Evolutionary conservation across 108 stramenopile genomes (phyloP), one percentile per base, ranked within the genome.

Genomic region (Cylindrotheca closterium): DNA sequence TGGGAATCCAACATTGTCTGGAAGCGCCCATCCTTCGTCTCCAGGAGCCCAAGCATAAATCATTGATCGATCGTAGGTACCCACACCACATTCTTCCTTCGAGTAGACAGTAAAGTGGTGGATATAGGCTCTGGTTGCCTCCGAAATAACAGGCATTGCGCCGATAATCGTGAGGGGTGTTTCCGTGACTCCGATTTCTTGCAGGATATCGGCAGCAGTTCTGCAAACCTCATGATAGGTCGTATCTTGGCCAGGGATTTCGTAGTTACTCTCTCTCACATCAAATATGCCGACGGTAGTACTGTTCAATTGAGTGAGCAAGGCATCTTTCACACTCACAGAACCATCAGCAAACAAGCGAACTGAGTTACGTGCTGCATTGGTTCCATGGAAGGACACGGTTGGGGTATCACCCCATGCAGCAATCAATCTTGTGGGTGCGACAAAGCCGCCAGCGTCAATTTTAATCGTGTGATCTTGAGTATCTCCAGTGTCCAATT

Each of bases 351-450:
- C 51, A 51, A 74, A 80, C 28, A 77, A 56, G 30, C 78, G 78
- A 23, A 82, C 52, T 5, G 75, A 22, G 8, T 48, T 31, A 26
- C 67, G 37, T 0, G 65, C 75, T 24, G 47, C 45, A 37, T 64
- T 57, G 8, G 47, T 53, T 0, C 80, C 80, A 67, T 85, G 84
- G 58, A 74, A 85, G 17, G 60, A 57, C 4, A 74, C 34, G 0
- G 3, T 54, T 0, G 59, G 24, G 2, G 49, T 51, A 19, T 85
- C 80, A 4, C 84, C 83, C 84, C 84, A 85, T 10, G 84, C 84
- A 3, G 78, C 78, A 63, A 85, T 81, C 30, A 85, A 32, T 10
- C 75, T 70, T 26, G 51, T 31, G 1, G 74, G 65, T 4, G 56
- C 22, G 66, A 33, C 0, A 60, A 42, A 30, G 0, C 56, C 19